Conservation (phyloP, 768 basidiomycete species). For the Chalciporus sphaerocephalus region DNA sequence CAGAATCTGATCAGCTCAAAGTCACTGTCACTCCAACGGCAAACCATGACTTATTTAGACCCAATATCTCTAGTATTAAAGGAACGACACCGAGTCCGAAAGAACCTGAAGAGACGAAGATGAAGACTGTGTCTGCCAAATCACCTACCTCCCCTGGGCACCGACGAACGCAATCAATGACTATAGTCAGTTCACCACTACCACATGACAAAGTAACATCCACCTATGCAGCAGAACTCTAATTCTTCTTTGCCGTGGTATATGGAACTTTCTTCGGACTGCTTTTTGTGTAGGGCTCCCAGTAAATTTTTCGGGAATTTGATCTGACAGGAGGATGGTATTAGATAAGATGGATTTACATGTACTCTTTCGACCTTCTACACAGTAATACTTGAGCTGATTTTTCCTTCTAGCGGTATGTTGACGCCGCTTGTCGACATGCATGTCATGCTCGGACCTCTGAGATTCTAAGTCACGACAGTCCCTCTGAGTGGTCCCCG, state of each 20-base stretch:
- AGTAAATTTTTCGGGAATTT: no score
- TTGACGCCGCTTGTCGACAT: no score
- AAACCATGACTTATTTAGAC: not conserved
- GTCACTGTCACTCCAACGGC: not conserved
- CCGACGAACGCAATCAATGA: constrained; percentile 28
- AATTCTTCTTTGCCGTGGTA: constrained; percentile 3
- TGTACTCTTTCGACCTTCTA: not conserved
- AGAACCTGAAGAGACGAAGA: not conserved
- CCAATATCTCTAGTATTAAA: not conserved
- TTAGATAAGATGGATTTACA: not conserved
- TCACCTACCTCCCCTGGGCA: constrained; percentile 14
- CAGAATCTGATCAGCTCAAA: not conserved
- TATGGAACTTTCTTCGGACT: not conserved
- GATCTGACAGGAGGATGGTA: not conserved
- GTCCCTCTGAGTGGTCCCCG: no score
- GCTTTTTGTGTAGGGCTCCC: not conserved
- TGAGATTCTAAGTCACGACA: no score
- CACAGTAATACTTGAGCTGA: not conserved
- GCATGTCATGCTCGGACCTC: no score
- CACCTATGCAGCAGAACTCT: constrained; percentile 25
- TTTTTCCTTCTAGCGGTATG: not conserved
- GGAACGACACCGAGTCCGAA: not conserved
- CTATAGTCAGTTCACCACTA: constrained; percentile 21
- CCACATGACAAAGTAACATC: constrained; percentile 9
- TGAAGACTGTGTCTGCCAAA: not conserved